Evolutionary conservation across 2,329 filamentous ascomycete species (phyloP), one percentile per base, ranked within the genome.

Genomic region (Diplocarpon mali): DNA sequence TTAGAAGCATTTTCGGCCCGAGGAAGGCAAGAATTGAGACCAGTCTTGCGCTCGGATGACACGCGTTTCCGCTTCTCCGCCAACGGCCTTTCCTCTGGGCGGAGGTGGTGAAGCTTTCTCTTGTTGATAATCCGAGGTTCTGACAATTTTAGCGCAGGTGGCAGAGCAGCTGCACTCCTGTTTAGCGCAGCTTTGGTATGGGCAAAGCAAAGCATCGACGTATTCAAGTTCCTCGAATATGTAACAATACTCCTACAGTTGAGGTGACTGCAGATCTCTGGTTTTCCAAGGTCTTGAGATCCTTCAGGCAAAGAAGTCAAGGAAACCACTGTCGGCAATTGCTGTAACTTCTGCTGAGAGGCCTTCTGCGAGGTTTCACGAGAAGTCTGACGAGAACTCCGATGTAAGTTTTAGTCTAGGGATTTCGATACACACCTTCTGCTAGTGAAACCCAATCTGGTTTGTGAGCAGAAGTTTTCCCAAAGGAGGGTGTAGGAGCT

Each of bases 81-180:
- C 15, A 35, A 40, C 15, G 44, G 47, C 39, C 51, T 49, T 32
- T 53, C 53, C 10, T 56, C 53, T 20, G 48, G 51, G 20, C 46
- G 47, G n/a, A 52, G 11, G 27, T 36, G 36, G 24, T 58, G 50
- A 17, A 56, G 20, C n/a, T 53, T 55, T 6, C 24, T 39, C 35
- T 57, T 57, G 9, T 51, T 40, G 17, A 56, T 12, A 3, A 24
- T 24, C 20, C 20, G 20, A 24, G 20, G 20, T 24, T 24, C 20
- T 24, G 20, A 7, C 20, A 44, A 35, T 35, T 14, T 35, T 35
- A 5, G 34, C 30, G 11, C n/a, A 12, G 30, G 30, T 3, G 30
- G 11, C n/a, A 12, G 11, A 12, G 30, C 30, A 12, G 41, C 9
- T 24, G 20, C 20, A 24, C 20, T 24, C 7, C 20, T 24, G 7